Base-by-base conservation (phyloP, 2,329 filamentous ascomycete genomes). In the Colletotrichum orbiculare region DNA sequence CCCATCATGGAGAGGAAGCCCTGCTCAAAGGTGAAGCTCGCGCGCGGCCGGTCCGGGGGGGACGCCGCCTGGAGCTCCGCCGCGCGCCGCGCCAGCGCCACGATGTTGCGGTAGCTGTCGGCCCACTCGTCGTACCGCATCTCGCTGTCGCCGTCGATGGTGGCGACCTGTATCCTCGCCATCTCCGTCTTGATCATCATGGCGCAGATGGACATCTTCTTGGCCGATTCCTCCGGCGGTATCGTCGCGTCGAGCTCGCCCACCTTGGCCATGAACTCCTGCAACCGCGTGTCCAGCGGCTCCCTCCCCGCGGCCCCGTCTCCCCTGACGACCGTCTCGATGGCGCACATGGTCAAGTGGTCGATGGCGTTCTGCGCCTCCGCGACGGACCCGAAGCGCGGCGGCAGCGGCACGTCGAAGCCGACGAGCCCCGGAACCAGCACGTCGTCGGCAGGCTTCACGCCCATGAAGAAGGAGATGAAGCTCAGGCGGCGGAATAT, bases 131-230 rank as follows among this genome's bases (percentile, higher is more conserved):
- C 80, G 59, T 72, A 80, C 2, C 71, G 71, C 13, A 73, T 66
- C 64, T 82, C 77, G 11, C 60, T 57, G 6, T 66, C 63, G 8
- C 72, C 69, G 4, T 65, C 60, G 1, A 71, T 71, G 2, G 75
- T 70, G 15, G 79, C 70, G 58, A 77, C 71, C 53, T 79, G 77
- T 1, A 81, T 75, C 4, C 76, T 71, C 1, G 81, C 72, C 12
- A 80, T 68, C 41, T 75, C 71, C 6, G 74, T 60, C 0, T 58
- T 63, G 45, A 63, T 63, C 54, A 45, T 52, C 60, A 63, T 63
- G 37, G 39, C 42, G 34, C 60, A 63, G 15, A 58, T 35, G 33
- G 60, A 46, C 3, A 63, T 58, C 37, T 58, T 63, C 15, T 38
- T 58, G 2, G 35, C 38, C 11, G 25, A 33, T 12, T 63, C 60